Percentiles rank a stretch among this genome's conserved stretches.
Conservation (phyloP, 2,329 filamentous ascomycete species). For the Hypomyces perniciosus region DNA sequence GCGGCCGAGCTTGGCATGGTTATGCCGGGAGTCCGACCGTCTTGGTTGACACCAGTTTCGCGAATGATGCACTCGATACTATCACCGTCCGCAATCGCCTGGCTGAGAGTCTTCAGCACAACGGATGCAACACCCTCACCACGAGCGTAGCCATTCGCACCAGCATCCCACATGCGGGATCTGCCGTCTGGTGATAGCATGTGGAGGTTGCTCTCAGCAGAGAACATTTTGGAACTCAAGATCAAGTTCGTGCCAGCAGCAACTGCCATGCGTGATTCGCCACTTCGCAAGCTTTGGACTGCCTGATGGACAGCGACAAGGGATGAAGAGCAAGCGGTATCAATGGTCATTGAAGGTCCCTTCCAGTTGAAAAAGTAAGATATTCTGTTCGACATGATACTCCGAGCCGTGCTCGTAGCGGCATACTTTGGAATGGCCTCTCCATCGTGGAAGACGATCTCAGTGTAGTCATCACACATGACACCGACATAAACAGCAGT, state of each 20-base stretch:
- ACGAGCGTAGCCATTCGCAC: slow-evolving; percentile 44
- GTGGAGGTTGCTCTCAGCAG: slow-evolving; percentile 9
- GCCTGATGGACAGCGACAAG: slow-evolving; percentile 41
- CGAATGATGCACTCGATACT: slow-evolving; percentile 4
- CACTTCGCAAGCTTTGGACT: slow-evolving; percentile 18
- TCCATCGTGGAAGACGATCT: slow-evolving; percentile 23
- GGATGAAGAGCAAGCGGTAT: slow-evolving; percentile 47
- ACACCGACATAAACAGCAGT: slow-evolving; percentile 34
- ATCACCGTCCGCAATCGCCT: slow-evolving; percentile 4
- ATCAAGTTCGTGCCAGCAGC: neutral
- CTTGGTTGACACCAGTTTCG: slow-evolving; percentile 3
- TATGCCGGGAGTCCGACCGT: slow-evolving; percentile 2
- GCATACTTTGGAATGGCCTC: slow-evolving; percentile 30
- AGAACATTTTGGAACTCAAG: neutral
- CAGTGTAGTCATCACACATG: slow-evolving; percentile 30
- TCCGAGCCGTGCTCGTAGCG: slow-evolving; percentile 36
- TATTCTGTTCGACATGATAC: slow-evolving; percentile 38
- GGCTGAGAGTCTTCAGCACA: neutral
- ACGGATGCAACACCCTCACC: slow-evolving; percentile 30
- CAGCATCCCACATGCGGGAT: slow-evolving; percentile 34
- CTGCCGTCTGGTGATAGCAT: slow-evolving; percentile 19
- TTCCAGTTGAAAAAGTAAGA: slow-evolving; percentile 43
- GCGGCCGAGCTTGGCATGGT: slow-evolving; percentile 3
- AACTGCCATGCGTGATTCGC: slow-evolving; percentile 12
- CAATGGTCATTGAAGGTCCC: slow-evolving; percentile 42